These are phyloP conservation scores for Colletotrichum sp. DNA, from an alignment of 2,329 filamentous ascomycete genomes.

Conservation along the genomic window DNA sequence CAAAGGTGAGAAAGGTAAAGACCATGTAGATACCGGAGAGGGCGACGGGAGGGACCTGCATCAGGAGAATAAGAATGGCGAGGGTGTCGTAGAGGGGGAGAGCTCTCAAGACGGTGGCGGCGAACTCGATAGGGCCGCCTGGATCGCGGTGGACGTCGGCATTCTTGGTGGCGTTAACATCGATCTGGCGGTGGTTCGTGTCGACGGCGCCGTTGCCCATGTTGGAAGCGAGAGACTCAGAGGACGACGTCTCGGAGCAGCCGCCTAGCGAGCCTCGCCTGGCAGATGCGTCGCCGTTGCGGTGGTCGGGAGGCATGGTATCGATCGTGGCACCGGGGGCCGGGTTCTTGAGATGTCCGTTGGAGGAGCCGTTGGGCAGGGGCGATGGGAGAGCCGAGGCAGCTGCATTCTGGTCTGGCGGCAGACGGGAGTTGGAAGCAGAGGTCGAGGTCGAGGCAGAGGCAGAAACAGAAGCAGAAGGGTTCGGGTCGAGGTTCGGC, in stretches of 20 bases:
- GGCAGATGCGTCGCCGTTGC: slow-evolving; percentile 43
- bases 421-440: slow-evolving; percentile 26
- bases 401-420: slow-evolving; percentile 31
- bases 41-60: slow-evolving; percentile 88
- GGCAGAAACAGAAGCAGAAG: neutral
- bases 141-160: slow-evolving; percentile 72
- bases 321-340: slow-evolving; percentile 23
- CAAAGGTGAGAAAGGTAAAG: slow-evolving; percentile 92
- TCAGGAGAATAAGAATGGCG: slow-evolving; percentile 93
- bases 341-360: slow-evolving; percentile 25
- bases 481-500: slow-evolving; percentile 43
- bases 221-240: slow-evolving; percentile 51
- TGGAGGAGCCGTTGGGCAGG: slow-evolving; percentile 32
- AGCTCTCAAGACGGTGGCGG: slow-evolving; percentile 85
- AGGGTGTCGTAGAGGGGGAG: slow-evolving; percentile 94
- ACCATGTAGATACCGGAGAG: slow-evolving; percentile 89
- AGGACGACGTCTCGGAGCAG: slow-evolving; percentile 60
- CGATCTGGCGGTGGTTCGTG: slow-evolving; percentile 67
- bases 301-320: slow-evolving; percentile 47
- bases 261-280: slow-evolving; percentile 56
- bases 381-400: slow-evolving; percentile 23
- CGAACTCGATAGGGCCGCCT: slow-evolving; percentile 77
- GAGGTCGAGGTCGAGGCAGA: slow-evolving; percentile 20
- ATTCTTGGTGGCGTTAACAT: slow-evolving; percentile 73
- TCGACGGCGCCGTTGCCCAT: slow-evolving; percentile 43